These are phyloP conservation scores for Cladobotryum protrusum DNA, from an alignment of 2,329 filamentous ascomycete species.

Conservation along the genomic window DNA sequence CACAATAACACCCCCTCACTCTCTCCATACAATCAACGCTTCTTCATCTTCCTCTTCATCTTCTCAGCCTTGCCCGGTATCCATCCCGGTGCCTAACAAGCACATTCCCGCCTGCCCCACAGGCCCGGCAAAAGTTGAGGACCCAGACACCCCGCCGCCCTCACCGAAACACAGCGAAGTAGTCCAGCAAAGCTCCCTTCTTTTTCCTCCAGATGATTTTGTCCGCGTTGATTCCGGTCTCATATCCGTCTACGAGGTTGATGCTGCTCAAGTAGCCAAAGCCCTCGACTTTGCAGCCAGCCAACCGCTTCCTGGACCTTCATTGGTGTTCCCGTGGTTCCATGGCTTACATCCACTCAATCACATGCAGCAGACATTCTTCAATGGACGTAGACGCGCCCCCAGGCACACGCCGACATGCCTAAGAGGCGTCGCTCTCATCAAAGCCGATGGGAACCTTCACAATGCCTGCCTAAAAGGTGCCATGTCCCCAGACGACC, in stretches of 20 bases:
- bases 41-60: slow-evolving; percentile 15
- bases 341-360: slow-evolving; percentile 90
- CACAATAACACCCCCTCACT: slow-evolving; percentile 34
- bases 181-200: slow-evolving; percentile 58
- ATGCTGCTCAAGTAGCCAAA: slow-evolving; percentile 58
- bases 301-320: slow-evolving; percentile 76
- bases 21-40: slow-evolving; percentile 28
- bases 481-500: slow-evolving; percentile 74
- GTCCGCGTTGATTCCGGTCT: slow-evolving; percentile 43
- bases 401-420: slow-evolving; percentile 63
- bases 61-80: slow-evolving; percentile 22
- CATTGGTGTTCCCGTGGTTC: slow-evolving; percentile 91
- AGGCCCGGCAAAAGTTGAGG: slow-evolving; percentile 54
- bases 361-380: slow-evolving; percentile 83
- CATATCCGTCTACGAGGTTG: slow-evolving; percentile 66
- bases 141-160: slow-evolving; percentile 55
- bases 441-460: slow-evolving; percentile 84
- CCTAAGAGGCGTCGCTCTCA: slow-evolving; percentile 72
- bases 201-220: slow-evolving; percentile 67
- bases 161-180: slow-evolving; percentile 56
- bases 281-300: slow-evolving; percentile 71
- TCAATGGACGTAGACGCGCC: slow-evolving; percentile 68
- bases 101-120: slow-evolving; percentile 86
- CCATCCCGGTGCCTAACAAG: slow-evolving; percentile 69
- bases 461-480: slow-evolving; percentile 73